phyloP scores from a whole-genome alignment of 768 basidiomycete genomes.

The Lactifluus piperatus region DNA sequence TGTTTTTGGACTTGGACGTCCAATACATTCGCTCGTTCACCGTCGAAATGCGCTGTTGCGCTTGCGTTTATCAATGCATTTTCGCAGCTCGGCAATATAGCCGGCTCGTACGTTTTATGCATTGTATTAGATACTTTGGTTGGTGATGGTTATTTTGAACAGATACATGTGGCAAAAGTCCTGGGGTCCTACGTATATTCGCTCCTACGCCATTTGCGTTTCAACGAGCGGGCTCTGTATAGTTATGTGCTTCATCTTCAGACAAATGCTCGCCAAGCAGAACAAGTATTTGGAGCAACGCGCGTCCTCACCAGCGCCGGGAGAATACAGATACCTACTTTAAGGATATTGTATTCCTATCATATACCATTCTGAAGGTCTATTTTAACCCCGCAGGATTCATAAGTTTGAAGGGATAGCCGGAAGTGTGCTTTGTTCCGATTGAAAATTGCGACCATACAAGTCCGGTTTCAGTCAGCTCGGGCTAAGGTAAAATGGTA shows the following conservation, averaged over 20 bases:
- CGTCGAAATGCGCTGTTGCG: conserved; percentile 84
- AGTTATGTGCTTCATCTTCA: conserved; percentile 32
- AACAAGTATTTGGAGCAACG: conserved; percentile 30
- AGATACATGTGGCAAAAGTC: conserved; percentile 58
- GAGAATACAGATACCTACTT: conserved; percentile 41
- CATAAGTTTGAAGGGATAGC: background rate
- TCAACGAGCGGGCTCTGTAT: conserved; percentile 38
- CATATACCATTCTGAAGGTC: background rate
- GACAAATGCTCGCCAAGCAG: conserved; percentile 25
- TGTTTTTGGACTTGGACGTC: conserved; percentile 49
- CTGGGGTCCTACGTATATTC: conserved; percentile 65
- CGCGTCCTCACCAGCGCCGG: conserved; percentile 34
- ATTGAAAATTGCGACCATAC: background rate
- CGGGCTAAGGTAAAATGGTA: too few relatives aligned
- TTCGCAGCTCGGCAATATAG: conserved; percentile 75
- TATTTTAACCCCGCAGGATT: conserved; percentile 14
- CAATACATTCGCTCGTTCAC: conserved; percentile 61
- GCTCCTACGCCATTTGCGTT: conserved; percentile 69
- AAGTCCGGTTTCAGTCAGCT: background rate
- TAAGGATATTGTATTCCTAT: conserved; percentile 21
- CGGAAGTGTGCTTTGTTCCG: background rate
- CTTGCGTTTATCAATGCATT: conserved; percentile 77
- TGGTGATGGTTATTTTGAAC: background rate
- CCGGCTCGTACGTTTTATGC: conserved; percentile 56
- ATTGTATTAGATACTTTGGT: background rate